A percentile compares a stretch with the other conserved stretches of the same genome.
phyloP scores from a whole-genome alignment of 805 yeast genomes.

The Kurtzmaniella cleridarum region DNA sequence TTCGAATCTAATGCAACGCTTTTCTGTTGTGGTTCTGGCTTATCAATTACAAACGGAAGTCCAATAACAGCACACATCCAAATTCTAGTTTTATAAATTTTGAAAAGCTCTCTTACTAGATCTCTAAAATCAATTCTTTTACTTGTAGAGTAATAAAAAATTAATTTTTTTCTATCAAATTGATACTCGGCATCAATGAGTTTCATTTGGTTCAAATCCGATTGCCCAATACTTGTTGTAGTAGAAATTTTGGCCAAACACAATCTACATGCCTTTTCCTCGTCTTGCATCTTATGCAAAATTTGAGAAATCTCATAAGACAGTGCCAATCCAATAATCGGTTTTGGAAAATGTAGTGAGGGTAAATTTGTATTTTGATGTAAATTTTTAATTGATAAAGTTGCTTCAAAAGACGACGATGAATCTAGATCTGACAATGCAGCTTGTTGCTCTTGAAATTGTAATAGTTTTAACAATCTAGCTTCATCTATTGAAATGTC shows the following conservation, averaged over 20 bases:
- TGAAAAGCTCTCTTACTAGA: constrained; percentile 66
- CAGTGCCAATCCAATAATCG: constrained; percentile 58
- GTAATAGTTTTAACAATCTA: constrained; percentile 56
- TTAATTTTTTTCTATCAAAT: constrained; percentile 72
- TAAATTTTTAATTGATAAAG: constrained; percentile 20
- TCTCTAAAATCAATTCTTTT: constrained; percentile 71
- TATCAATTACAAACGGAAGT: constrained; percentile 20
- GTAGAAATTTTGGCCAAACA: constrained; percentile 55
- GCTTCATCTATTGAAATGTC: constrained; percentile 63
- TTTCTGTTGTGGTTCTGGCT: not conserved
- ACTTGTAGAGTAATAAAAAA: constrained; percentile 57
- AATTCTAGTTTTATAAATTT: constrained; percentile 71
- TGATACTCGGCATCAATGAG: constrained; percentile 76
- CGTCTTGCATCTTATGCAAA: constrained; percentile 56
- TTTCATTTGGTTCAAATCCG: constrained; percentile 44
- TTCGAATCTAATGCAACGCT: not conserved
- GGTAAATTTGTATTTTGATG: constrained; percentile 30
- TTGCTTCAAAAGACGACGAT: constrained; percentile 9
- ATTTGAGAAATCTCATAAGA: constrained; percentile 56
- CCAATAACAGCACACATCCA: constrained; percentile 75
- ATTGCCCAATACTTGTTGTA: constrained; percentile 13
- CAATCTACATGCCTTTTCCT: constrained; percentile 58
- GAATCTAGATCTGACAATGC: constrained; percentile 39
- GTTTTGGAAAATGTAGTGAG: constrained; percentile 59
- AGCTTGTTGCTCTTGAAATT: constrained; percentile 66